A percentile compares a stretch with the other conserved stretches of the same genome.
phyloP scores from a whole-genome alignment of 108 stramenopile genomes.

The Skeletonema grethae region DNA sequence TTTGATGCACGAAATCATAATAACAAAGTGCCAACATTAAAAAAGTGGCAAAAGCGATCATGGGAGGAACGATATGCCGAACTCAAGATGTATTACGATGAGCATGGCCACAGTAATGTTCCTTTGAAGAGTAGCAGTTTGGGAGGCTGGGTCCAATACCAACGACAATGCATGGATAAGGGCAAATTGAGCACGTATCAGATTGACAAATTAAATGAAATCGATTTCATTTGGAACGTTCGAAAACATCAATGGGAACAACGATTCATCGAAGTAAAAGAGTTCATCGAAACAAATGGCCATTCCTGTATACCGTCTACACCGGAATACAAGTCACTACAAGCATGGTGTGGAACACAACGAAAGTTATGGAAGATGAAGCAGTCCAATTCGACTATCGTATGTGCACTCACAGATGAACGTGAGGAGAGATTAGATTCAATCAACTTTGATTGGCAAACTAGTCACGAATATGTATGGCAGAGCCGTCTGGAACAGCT shows the following conservation, averaged over 20 bases:
- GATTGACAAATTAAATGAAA: conserved; percentile 1
- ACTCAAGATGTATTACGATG: conserved; percentile 7
- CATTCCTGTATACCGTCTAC: conserved; percentile 49
- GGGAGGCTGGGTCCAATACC: conserved; percentile 22
- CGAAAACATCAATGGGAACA: conserved; percentile 5
- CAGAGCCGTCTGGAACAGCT: conserved; percentile 12
- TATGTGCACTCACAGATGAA: background rate
- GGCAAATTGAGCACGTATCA: background rate
- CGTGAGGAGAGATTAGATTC: background rate
- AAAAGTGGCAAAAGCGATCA: background rate
- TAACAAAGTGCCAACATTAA: background rate
- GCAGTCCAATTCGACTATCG: background rate
- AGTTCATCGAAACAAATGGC: conserved; percentile 46
- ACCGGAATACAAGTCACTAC: conserved; percentile 26
- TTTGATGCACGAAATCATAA: conserved; percentile 5
- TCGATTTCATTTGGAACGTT: conserved; percentile 6
- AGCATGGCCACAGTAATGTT: conserved; percentile 19
- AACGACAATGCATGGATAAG: conserved; percentile 4
- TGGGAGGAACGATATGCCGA: conserved; percentile 21
- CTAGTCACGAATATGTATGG: conserved; percentile 9
- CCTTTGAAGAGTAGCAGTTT: conserved; percentile 12
- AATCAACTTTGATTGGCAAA: conserved; percentile 10
- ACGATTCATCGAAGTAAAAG: conserved; percentile 12
- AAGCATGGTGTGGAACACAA: conserved; percentile 13
- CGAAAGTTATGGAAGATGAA: background rate